Evolutionary conservation across 495 filamentous ascomycete genomes (phyloP), one percentile per base, ranked within the genome.

Genomic region (Chaetomium cochliodes): DNA sequence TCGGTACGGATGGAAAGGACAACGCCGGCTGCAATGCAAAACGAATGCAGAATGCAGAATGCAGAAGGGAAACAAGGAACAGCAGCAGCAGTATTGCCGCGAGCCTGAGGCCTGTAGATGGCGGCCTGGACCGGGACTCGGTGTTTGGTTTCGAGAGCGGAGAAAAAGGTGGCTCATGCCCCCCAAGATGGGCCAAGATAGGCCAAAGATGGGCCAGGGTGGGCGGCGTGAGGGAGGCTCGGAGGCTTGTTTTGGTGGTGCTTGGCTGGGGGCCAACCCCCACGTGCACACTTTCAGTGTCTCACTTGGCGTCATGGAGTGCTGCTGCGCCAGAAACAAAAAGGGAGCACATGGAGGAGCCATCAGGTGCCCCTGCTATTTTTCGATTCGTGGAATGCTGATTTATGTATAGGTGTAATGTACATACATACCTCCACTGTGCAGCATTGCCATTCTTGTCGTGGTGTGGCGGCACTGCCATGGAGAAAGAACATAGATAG

Each of bases 281-380:
- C 62, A 64, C 62, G 62, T 64, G 62, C 44, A 44, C 28, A n/a
- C 55, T 25, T 41, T n/a, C 20, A 46, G 22, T 64, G 62, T 59
- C 55, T 59, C 54, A 64, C 62, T 53, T 64, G 62, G 62, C 62
- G 44, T 58, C 62, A 64, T 58, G 46, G 54, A 54, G 41, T n/a
- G 26, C 53, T n/a, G 26, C 53, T 46, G 62, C 22, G 54, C 42
- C 46, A 11, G 56, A 50, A 26, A 28, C 54, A 16, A 30, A 57
- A 37, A 16, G 26, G 25, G 44, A 25, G 28, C 58, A 39, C 58
- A 39, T 9, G n/a, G n/a, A n/a, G n/a, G 11, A 51, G 47, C 30
- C n/a, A 15, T 47, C 42, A 49, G 26, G 11, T 22, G 57, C 42
- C 44, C 11, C 57, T 33, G 42, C 49, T 25, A 0, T n/a, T n/a